Conservation (phyloP, 202 grass and related monocot genomes). For the Schoenoplectus triqueter region DNA sequence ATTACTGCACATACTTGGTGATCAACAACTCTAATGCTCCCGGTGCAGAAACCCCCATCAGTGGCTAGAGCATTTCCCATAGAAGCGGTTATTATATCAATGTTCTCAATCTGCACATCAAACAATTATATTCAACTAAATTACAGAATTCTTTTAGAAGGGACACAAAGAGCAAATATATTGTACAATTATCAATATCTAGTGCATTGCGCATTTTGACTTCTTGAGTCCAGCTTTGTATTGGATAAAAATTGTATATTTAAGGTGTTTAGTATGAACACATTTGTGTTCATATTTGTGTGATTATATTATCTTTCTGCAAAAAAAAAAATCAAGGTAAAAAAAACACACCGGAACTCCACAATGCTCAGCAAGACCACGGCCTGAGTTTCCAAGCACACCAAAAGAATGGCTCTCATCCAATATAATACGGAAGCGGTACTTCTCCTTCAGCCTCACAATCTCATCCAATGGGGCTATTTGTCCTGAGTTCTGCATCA, state of each 20-base stretch:
- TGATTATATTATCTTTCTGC: conserved; percentile 17
- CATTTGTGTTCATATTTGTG: neutral
- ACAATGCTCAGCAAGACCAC: conserved; percentile 90
- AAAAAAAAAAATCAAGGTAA: neutral
- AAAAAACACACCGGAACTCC: conserved; percentile 64
- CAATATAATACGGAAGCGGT: conserved; percentile 81
- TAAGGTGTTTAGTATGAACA: neutral
- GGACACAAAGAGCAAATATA: neutral
- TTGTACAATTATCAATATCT: conserved; percentile 12
- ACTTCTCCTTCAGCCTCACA: conserved; percentile 89
- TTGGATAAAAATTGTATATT: neutral
- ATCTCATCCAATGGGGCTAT: conserved; percentile 85
- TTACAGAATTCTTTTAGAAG: neutral
- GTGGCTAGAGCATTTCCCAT: conserved; percentile 96
- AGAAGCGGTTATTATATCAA: conserved; percentile 98
- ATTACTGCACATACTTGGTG: conserved; percentile 71
- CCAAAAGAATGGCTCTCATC: conserved; percentile 98
- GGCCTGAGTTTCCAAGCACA: conserved; percentile 83
- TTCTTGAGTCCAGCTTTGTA: neutral
- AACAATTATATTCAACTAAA: conserved; percentile 42
- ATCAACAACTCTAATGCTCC: conserved; percentile 92
- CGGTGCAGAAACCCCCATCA: conserved; percentile 94
- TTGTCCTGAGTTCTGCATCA: conserved; percentile 90
- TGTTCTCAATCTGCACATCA: conserved; percentile 86
- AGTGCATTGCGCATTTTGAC: neutral